These are phyloP conservation scores for Geranium incanum DNA, from an alignment of 441 rosid genomes.

Conservation along the genomic window DNA sequence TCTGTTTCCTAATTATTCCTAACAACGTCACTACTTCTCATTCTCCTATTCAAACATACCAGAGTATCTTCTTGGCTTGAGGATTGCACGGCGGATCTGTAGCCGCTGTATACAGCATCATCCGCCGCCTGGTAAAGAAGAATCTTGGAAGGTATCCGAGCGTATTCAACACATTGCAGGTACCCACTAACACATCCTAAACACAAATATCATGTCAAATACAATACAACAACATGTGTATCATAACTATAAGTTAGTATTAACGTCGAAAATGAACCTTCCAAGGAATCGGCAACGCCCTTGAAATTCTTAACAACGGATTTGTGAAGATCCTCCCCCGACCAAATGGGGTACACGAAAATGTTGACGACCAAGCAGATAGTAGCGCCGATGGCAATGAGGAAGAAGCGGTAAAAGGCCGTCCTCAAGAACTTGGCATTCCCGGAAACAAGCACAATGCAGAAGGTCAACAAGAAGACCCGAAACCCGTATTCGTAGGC, in stretches of 20 bases:
- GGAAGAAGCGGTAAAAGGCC: slow-evolving; percentile 50
- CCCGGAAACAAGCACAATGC: slow-evolving; percentile 76
- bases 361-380: slow-evolving; percentile 56
- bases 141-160: slow-evolving; percentile 72
- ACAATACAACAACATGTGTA: too few species aligned
- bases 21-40: too few species aligned
- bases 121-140: slow-evolving; percentile 76
- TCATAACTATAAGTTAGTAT: too few species aligned
- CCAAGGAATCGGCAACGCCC: slow-evolving; percentile 66
- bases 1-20: too few species aligned
- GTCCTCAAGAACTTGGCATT: slow-evolving; percentile 43
- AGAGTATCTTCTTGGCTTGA: slow-evolving; percentile 71
- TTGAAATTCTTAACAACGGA: slow-evolving; percentile 73
- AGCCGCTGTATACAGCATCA: slow-evolving; percentile 74
- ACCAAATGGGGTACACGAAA: slow-evolving; percentile 72
- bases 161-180: slow-evolving; percentile 63
- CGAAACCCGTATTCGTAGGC: slow-evolving; percentile 73
- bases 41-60: slow-evolving; percentile 20
- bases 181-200: slow-evolving; percentile 49
- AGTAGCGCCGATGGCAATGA: slow-evolving; percentile 59
- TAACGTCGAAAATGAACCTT: slow-evolving; percentile 36
- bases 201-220: neutral
- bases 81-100: slow-evolving; percentile 79
- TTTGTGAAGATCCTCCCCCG: slow-evolving; percentile 80
- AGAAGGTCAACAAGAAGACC: slow-evolving; percentile 71